Evolutionary conservation across 345 rosid species (phyloP).

Genomic region (Passiflora organensis): DNA sequence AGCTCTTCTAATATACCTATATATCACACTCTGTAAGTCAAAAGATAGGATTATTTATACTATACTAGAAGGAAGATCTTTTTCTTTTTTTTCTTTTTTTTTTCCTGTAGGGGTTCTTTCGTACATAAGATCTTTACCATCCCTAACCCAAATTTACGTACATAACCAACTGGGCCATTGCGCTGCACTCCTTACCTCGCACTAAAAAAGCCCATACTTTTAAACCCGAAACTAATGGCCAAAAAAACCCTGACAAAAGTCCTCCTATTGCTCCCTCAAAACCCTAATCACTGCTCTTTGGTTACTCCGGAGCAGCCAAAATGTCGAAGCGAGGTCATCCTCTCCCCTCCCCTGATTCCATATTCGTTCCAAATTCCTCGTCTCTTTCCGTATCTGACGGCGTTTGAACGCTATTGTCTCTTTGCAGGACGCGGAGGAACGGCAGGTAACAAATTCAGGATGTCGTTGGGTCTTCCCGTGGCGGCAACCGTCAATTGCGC

Average conservation of each 20-base stretch:
- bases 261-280: constrained; percentile 12
- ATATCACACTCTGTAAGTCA: constrained; percentile 23
- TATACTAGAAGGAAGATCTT: no score
- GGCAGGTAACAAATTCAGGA: constrained; percentile 91
- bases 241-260: constrained; percentile 21
- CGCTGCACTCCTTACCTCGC: no score
- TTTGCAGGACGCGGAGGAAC: constrained; percentile 82
- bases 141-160: no score
- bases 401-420: neutral
- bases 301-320: constrained; percentile 32
- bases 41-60: constrained; percentile 24
- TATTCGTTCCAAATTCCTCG: neutral
- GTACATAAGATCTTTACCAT: no score
- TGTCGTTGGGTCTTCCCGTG: constrained; percentile 98
- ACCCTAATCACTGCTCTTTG: constrained; percentile 2
- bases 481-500: constrained; percentile 98
- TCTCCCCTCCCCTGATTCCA: neutral
- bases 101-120: no score
- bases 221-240: no score
- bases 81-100: no score
- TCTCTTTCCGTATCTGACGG: neutral
- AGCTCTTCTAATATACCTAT: constrained; percentile 19
- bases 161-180: no score
- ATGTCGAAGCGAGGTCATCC: constrained; percentile 90
- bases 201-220: no score